Percentiles rank a stretch among this genome's conserved stretches.
Conservation (phyloP, 768 basidiomycete genomes). For the Chiua virens region DNA sequence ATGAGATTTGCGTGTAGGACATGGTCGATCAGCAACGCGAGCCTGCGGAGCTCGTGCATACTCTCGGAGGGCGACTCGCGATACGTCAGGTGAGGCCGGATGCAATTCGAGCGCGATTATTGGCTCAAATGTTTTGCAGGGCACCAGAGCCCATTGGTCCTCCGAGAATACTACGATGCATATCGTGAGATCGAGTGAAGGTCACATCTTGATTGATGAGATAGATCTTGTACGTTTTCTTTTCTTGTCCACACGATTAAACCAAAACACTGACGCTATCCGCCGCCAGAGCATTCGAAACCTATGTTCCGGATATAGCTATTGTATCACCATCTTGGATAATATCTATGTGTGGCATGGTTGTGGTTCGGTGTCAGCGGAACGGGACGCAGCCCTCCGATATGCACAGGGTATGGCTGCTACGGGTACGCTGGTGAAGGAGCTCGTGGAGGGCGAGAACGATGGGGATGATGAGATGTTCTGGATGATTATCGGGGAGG, state of each 20-base stretch:
- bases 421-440: slow-evolving; percentile 42
- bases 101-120: not conserved
- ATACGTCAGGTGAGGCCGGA: slow-evolving; percentile 61
- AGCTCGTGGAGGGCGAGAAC: slow-evolving; percentile 64
- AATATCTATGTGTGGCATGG: slow-evolving; percentile 83
- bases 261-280: slow-evolving; percentile 2
- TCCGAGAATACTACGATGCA: slow-evolving; percentile 84
- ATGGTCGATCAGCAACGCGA: slow-evolving; percentile 62
- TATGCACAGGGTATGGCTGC: slow-evolving; percentile 55
- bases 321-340: slow-evolving; percentile 69
- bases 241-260: not conserved
- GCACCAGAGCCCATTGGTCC: slow-evolving; percentile 71
- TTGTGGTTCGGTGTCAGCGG: slow-evolving; percentile 57
- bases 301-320: slow-evolving; percentile 84
- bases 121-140: slow-evolving; percentile 40
- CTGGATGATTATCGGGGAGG: slow-evolving; percentile 83
- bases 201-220: slow-evolving; percentile 66
- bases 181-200: slow-evolving; percentile 52
- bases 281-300: slow-evolving; percentile 53
- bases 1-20: slow-evolving; percentile 19
- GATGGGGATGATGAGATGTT: slow-evolving; percentile 74
- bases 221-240: slow-evolving; percentile 61
- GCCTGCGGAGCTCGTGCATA: slow-evolving; percentile 56
- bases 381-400: slow-evolving; percentile 59
- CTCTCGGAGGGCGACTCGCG: slow-evolving; percentile 70